Evolutionary conservation across 305 asterid genomes (phyloP).

Genomic region (Stenogyne calaminthoides): DNA sequence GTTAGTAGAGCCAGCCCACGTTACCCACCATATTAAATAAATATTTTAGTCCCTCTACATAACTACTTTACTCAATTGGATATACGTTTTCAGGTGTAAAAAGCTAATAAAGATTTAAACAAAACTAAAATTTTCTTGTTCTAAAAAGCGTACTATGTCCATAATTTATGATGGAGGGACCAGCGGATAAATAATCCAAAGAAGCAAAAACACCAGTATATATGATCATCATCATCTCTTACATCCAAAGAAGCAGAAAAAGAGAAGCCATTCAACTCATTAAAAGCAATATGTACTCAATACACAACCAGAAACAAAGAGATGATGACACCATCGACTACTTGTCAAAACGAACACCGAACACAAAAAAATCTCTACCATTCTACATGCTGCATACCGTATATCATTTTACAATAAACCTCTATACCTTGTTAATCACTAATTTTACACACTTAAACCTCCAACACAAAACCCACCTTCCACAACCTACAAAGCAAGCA

Average conservation of each 20-base stretch:
- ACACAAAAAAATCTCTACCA: conserved; percentile 10
- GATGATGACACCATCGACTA: not conserved
- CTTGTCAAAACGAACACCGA: conserved; percentile 24
- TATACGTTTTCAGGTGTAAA: not conserved
- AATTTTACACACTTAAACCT: conserved; percentile 34
- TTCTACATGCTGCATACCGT: not conserved
- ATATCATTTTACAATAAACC: conserved; percentile 24
- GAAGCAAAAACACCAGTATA: not conserved
- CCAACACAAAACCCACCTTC: conserved; percentile 12
- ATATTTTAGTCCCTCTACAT: not conserved
- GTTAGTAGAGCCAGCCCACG: not conserved
- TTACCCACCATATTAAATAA: not conserved
- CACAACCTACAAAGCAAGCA: conserved; percentile 30
- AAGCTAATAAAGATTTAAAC: not conserved
- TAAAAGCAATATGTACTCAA: not conserved
- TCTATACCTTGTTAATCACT: conserved; percentile 20
- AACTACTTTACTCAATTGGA: not conserved
- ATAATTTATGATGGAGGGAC: too few relatives aligned
- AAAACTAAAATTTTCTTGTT: too few relatives aligned
- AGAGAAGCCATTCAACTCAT: not conserved
- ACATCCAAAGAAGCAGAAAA: conserved; percentile 12
- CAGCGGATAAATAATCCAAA: too few relatives aligned
- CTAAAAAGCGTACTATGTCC: too few relatives aligned
- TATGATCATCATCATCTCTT: not conserved
- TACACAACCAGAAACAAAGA: conserved; percentile 14